Evolutionary conservation across 2,329 filamentous ascomycete species (phyloP), one percentile per base, ranked within the genome.

Genomic region (Ilyonectria mors-panacis): DNA sequence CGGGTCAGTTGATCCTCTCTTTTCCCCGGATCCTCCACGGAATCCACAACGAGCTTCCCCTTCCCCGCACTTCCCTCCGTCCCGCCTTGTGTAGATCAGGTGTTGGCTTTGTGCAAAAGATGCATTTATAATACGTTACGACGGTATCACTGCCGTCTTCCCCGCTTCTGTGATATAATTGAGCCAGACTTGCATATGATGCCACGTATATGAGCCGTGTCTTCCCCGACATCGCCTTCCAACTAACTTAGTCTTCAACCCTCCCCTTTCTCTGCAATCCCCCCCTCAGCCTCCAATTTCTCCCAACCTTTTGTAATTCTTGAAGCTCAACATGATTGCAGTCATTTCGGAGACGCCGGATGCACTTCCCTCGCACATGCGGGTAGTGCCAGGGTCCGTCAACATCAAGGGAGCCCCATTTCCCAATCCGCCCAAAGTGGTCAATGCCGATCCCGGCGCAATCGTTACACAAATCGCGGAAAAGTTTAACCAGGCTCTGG

Each of bases 401-500:
- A 66, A 66, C 17, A 66, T 66, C 37, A 26, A 57, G n/a, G 53
- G 45, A 9, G 63, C 37, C 23, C 2, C 28, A 2, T 66, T 66
- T 23, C 63, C 63, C 7, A 26, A 21, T 26, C 57, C 45, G 2
- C 58, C 63, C n/a, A 39, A 9, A 23, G 28, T 45, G 10, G 58
- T 37, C 4, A 26, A 10, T 7, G 17, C 35, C 21, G 23, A 66
- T 30, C 58, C 58, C 17, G 45, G 26, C 6, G 58, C 45, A 8
- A 23, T 60, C 12, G 58, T 53, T 45, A 23, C 35, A 6, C 45
- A 39, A 1, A n/a, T 58, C 5, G 37, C 87, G 9, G 59, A 75
- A 0, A 63, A 67, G 1, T 74, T 88, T 71, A 88, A 87, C 71
- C 66, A 77, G 12, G 75, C 77, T 1, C 68, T 89, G 0, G 61